Percentiles rank a stretch among this genome's conserved stretches.
phyloP scores from a whole-genome alignment of 108 stramenopile species.

The Cyclotella distinguenda region DNA sequence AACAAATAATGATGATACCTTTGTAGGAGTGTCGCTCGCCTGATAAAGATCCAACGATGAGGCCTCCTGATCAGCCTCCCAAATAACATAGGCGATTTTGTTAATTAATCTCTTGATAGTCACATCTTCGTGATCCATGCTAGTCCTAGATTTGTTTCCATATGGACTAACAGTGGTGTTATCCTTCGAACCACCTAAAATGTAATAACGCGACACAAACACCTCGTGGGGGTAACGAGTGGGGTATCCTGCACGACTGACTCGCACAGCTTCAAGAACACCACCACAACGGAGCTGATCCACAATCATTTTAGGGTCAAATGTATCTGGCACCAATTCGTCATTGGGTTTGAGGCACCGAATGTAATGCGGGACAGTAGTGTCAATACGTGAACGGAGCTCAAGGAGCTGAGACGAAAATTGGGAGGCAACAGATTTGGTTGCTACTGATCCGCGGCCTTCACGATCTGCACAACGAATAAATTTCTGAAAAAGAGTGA shows the following conservation, averaged over 20 bases:
- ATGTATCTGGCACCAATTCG: constrained; percentile 71
- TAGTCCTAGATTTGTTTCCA: constrained; percentile 39
- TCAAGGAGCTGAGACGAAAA: constrained; percentile 80
- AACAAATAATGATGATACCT: too few species aligned
- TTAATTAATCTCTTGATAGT: constrained; percentile 69
- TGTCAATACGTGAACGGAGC: constrained; percentile 83
- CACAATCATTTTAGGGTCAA: constrained; percentile 86
- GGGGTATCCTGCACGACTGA: constrained; percentile 95
- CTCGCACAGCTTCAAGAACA: constrained; percentile 95
- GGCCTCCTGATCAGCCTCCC: constrained; percentile 76
- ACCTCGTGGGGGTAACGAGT: constrained; percentile 87
- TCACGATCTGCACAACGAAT: constrained; percentile 73
- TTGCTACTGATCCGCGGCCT: constrained; percentile 74
- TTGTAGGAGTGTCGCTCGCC: constrained; percentile 32
- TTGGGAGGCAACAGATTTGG: constrained; percentile 80
- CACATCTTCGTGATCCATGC: constrained; percentile 34
- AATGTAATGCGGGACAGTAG: constrained; percentile 86
- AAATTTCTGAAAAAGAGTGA: constrained; percentile 31
- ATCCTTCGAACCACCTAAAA: constrained; percentile 64
- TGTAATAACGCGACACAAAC: constrained; percentile 77
- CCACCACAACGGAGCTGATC: constrained; percentile 94
- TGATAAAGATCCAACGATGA: constrained; percentile 41
- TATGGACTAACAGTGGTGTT: constrained; percentile 49
- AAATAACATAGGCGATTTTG: constrained; percentile 83
- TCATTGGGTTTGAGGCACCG: constrained; percentile 94